Evolutionary conservation across 148 eudicot species (phyloP).

Genomic region (Hydrangea macrophylla): DNA sequence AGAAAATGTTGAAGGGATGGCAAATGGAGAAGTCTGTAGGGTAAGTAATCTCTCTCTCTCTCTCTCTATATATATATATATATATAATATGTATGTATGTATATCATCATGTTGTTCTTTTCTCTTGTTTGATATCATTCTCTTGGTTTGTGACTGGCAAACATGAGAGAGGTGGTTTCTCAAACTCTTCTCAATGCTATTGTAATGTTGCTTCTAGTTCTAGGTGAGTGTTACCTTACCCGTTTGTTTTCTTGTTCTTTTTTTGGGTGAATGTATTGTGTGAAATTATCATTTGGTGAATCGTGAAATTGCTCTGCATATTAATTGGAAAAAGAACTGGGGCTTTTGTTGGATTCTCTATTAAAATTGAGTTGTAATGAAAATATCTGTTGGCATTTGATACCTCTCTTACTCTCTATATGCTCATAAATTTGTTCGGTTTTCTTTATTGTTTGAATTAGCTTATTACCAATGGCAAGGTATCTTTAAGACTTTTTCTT

Average conservation of each 20-base stretch:
- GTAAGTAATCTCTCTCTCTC: not conserved
- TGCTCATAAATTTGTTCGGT: too few species aligned
- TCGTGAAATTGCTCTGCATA: not conserved
- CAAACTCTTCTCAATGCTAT: not conserved
- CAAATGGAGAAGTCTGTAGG: not conserved
- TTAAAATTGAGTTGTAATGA: not conserved
- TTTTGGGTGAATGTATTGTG: not conserved
- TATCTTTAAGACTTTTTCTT: too few species aligned
- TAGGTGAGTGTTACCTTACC: not conserved
- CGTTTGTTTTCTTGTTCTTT: not conserved
- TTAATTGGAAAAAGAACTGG: not conserved
- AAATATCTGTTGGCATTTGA: not conserved
- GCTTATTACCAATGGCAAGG: too few species aligned
- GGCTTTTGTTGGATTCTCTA: not conserved
- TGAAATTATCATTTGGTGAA: not conserved
- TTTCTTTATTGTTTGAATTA: not conserved
- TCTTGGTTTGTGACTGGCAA: not conserved
- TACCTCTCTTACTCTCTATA: not conserved
- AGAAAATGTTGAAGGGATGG: not conserved
- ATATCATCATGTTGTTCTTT: too few species aligned
- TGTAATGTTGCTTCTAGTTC: not conserved
- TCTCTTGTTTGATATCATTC: not conserved
- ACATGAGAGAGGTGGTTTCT: not conserved
- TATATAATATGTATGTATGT: not conserved
- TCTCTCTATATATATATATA: not conserved